Evolutionary conservation across 805 yeast genomes (phyloP).

Genomic region (Metschnikowia matae): DNA sequence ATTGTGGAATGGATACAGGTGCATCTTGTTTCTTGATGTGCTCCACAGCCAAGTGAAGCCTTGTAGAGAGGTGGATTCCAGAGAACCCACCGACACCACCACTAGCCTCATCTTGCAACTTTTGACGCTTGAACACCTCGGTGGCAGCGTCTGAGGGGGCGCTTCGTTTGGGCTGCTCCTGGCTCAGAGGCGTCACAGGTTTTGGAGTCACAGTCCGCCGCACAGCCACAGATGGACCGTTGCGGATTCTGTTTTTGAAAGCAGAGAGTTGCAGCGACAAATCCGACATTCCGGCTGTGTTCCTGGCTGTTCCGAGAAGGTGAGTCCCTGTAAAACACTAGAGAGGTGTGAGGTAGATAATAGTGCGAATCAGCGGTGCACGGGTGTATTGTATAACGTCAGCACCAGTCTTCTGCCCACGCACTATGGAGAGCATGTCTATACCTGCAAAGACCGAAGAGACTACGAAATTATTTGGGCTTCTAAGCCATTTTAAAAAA

Average conservation of each 20-base stretch:
- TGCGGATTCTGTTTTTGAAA: conserved; percentile 41
- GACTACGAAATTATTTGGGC: not conserved
- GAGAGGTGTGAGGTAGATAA: not conserved
- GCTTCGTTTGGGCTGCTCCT: conserved; percentile 12
- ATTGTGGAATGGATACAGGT: conserved; percentile 62
- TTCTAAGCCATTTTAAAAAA: too few relatives aligned
- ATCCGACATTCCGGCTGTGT: conserved; percentile 23
- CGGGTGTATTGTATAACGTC: not conserved
- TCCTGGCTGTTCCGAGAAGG: not conserved
- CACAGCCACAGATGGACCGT: conserved; percentile 40
- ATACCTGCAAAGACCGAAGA: too few relatives aligned
- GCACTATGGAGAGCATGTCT: too few relatives aligned
- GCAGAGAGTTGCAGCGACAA: conserved; percentile 44
- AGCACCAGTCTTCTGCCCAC: not conserved
- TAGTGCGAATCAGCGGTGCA: not conserved
- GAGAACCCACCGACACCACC: conserved; percentile 23
- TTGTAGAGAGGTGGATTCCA: conserved; percentile 76
- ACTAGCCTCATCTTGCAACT: conserved; percentile 18
- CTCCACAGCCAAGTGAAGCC: conserved; percentile 87
- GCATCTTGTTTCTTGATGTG: conserved; percentile 69
- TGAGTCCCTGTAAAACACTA: not conserved
- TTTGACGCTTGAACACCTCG: conserved; percentile 35
- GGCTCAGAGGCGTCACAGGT: conserved; percentile 15
- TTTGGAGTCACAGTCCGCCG: conserved; percentile 22
- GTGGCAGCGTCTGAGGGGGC: conserved; percentile 20